Evolutionary conservation across 2,329 filamentous ascomycete genomes (phyloP).

Genomic region (Trichoderma cornu-damae): DNA sequence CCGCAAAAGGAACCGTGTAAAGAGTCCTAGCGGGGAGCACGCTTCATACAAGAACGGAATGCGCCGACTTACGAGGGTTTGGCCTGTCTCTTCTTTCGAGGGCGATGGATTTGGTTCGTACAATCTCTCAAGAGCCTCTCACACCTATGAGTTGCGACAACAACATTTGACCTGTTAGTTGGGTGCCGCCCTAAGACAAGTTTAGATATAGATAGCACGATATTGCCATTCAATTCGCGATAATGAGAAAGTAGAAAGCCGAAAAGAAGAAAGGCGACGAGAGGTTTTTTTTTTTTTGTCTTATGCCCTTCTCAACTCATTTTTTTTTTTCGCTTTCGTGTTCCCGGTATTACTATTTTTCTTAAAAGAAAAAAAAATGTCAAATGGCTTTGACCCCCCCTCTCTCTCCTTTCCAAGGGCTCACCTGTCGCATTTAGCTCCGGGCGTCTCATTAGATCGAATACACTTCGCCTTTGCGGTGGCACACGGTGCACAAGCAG

Average conservation of each 20-base stretch:
- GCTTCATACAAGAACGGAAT: neutral
- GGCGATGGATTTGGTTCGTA: constrained; percentile 42
- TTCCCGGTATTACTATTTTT: too few species aligned
- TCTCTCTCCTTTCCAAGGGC: constrained; percentile 1
- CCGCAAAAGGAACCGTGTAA: neutral
- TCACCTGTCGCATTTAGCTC: constrained; percentile 44
- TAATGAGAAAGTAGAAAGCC: neutral
- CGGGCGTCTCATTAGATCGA: constrained; percentile 34
- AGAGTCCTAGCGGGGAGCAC: neutral
- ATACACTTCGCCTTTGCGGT: constrained; percentile 48
- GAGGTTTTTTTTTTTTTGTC: too few species aligned
- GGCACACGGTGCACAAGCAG: constrained; percentile 45
- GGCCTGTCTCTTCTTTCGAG: constrained; percentile 47
- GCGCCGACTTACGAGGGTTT: constrained; percentile 44
- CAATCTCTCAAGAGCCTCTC: constrained; percentile 46
- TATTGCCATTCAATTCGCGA: neutral
- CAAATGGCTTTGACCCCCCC: too few species aligned
- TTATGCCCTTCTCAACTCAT: too few species aligned
- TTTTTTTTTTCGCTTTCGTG: neutral
- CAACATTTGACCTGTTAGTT: neutral
- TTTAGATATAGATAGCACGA: neutral
- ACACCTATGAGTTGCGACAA: constrained; percentile 34
- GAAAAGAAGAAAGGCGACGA: too few species aligned
- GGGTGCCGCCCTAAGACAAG: neutral
- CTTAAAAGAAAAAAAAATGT: too few species aligned